Conservation (phyloP, 495 filamentous ascomycete genomes). For the Amorphotheca resinae region DNA sequence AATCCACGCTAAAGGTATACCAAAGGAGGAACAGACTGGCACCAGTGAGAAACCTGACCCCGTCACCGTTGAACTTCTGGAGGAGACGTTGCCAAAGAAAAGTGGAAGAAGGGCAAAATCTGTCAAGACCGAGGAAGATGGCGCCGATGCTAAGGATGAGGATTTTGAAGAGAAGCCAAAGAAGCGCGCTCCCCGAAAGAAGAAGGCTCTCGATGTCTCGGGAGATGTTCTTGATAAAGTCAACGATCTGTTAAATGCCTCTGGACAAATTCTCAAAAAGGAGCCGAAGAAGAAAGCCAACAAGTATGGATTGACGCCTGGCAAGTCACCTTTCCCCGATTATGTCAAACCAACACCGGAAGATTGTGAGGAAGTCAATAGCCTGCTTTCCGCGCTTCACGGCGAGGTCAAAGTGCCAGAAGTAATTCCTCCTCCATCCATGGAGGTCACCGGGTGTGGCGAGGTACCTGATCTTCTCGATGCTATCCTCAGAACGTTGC, state of each 20-base stretch:
- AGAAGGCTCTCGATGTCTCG: background rate
- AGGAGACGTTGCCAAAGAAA: background rate
- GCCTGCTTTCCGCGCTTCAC: slow-evolving; percentile 53
- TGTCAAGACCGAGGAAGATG: background rate
- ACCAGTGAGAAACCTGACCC: background rate
- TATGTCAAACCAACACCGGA: slow-evolving; percentile 53
- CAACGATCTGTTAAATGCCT: background rate
- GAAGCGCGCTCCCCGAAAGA: background rate
- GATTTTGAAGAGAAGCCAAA: background rate
- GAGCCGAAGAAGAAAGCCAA: slow-evolving; percentile 25
- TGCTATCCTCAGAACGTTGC: slow-evolving; percentile 67
- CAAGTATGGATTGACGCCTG: slow-evolving; percentile 34
- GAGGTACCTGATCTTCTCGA: slow-evolving; percentile 90
- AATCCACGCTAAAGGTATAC: background rate
- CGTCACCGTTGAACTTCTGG: background rate
- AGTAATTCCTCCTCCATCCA: slow-evolving; percentile 60
- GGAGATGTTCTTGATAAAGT: slow-evolving; percentile 4
- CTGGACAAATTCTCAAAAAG: slow-evolving; percentile 2
- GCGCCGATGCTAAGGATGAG: background rate
- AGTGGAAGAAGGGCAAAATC: background rate
- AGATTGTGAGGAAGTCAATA: slow-evolving; percentile 63
- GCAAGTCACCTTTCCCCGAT: slow-evolving; percentile 55
- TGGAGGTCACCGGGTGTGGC: slow-evolving; percentile 75
- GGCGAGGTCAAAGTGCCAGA: slow-evolving; percentile 52
- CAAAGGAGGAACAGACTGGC: background rate